Base-by-base conservation (phyloP, 495 filamentous ascomycete species). In the Xylaria scruposa region DNA sequence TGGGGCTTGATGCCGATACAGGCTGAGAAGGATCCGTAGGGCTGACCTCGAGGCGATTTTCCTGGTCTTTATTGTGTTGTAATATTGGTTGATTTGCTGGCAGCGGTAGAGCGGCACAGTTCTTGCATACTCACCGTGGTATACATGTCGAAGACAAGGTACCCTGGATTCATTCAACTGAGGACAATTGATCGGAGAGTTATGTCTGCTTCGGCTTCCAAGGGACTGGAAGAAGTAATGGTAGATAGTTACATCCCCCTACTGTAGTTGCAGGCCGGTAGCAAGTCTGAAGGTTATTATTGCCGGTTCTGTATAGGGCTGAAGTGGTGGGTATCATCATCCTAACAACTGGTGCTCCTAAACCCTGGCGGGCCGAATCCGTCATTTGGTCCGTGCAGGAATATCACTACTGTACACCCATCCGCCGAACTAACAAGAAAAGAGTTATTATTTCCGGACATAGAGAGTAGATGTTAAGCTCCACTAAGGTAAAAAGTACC, bases 241-340 rank as follows among this genome's bases (percentile, higher is more conserved):
- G 33, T 2, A 21, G 8, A 60, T 21, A 3, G 58, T 15, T 36
- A 21, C 17, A 60, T 15, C 47, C 2, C 2, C 49, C 47, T 56
- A 19, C 26, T 19, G 3, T 6, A 0, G 62, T 31, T 38, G 8
- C 6, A 36, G 42, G 44, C 19, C 1, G 4, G 19, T 42, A 24
- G 13, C 49, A 19, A 42, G 6, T 15, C 24, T 47, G 12, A 64
- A 31, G 61, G 47, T 64, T 72, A 47, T 68, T 70, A 67, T 42
- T 61, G 49, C 29, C 29, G 1, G 47, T 26, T 53, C 70, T 71
- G 64, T 73, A 38, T 79, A 79, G 77, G 77, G 77, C 77, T 79
- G 77, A 79, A 72, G 73, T 70, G 72, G 77, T 79, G 77, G 73
- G 73, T 76, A 75, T 72, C 67, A 72, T 67, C 64, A 75, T 67